Percentiles rank a stretch among this genome's conserved stretches.
These are phyloP conservation scores for Gloeophyllum trabeum DNA, from an alignment of 768 basidiomycete genomes.

Conservation along the genomic window DNA sequence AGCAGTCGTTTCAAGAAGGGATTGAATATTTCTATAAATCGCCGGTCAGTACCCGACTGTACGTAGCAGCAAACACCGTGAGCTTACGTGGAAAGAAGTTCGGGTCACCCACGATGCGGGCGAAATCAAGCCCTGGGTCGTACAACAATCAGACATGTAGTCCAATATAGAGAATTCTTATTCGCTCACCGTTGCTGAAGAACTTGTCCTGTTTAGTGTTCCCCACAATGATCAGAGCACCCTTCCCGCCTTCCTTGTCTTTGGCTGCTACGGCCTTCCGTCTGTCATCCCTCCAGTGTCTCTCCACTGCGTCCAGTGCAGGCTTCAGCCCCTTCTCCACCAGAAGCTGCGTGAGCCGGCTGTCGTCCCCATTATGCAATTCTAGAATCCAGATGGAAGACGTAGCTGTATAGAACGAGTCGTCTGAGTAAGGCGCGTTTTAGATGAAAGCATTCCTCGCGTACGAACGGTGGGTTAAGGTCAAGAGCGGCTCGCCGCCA, in stretches of 20 bases:
- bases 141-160: slow-evolving; percentile 1
- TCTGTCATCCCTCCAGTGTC: slow-evolving; percentile 53
- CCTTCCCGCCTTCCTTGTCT: slow-evolving; percentile 43
- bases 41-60: not conserved
- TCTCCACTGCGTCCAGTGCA: slow-evolving; percentile 63
- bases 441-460: not conserved
- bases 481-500: slow-evolving; percentile 39
- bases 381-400: slow-evolving; percentile 66
- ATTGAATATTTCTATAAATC: slow-evolving; percentile 59
- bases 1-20: slow-evolving; percentile 61
- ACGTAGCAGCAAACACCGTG: not conserved
- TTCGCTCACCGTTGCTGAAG: slow-evolving; percentile 65
- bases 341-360: slow-evolving; percentile 47
- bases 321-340: slow-evolving; percentile 53
- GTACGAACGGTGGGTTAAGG: slow-evolving; percentile 54
- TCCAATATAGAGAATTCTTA: not conserved
- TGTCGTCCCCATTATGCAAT: slow-evolving; percentile 70
- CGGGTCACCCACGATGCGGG: slow-evolving; percentile 35
- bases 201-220: slow-evolving; percentile 73
- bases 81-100: slow-evolving; percentile 56
- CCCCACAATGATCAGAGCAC: slow-evolving; percentile 71
- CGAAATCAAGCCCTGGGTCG: slow-evolving; percentile 50
- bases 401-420: too few species aligned
- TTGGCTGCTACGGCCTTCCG: slow-evolving; percentile 28
- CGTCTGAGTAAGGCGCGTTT: not conserved